phyloP scores from a whole-genome alignment of 148 eudicot genomes.

The Rhododendron vialii region DNA sequence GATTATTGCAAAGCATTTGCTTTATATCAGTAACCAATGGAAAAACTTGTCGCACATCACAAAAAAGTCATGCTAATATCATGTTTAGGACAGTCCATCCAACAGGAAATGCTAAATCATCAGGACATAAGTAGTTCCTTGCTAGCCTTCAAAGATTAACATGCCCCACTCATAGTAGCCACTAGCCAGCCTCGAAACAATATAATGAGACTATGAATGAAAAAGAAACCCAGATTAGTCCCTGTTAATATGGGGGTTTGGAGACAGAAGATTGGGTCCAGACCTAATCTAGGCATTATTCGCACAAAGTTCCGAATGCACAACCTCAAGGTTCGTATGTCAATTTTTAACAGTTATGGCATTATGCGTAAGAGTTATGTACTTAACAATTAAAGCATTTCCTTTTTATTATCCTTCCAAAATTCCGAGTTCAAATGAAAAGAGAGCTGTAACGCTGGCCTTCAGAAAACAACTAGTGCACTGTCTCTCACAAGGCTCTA shows the following conservation, averaged over 20 bases:
- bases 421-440: background rate
- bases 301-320: background rate
- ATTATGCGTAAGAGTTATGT: background rate
- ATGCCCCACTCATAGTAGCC: conserved; percentile 3
- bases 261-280: background rate
- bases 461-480: background rate
- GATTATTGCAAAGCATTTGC: background rate
- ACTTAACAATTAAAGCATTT: background rate
- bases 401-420: background rate
- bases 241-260: background rate
- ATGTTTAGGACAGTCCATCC: background rate
- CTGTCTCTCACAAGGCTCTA: background rate
- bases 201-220: background rate
- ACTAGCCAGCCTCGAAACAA: background rate
- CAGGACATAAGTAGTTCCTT: background rate
- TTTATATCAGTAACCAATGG: background rate
- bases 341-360: background rate
- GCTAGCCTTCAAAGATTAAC: background rate
- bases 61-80: background rate
- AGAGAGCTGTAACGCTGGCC: background rate
- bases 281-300: background rate
- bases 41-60: background rate
- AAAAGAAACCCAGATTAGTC: background rate
- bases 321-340: background rate
- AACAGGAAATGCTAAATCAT: background rate